phyloP scores from a whole-genome alignment of 805 yeast genomes.

The Yarrowia sp. region DNA sequence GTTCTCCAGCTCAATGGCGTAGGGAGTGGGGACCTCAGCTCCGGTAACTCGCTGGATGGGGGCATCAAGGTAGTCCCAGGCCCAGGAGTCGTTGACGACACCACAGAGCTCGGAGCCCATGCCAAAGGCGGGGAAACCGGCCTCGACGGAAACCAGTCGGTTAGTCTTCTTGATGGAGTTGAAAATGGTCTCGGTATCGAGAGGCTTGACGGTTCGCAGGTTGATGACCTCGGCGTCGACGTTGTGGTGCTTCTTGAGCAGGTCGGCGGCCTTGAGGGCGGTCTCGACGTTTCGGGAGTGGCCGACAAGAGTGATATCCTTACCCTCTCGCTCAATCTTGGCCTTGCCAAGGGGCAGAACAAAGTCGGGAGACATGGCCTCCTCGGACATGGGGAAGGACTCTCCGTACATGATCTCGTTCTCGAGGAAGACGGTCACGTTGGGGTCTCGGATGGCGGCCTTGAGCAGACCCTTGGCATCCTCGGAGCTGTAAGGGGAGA shows the following conservation, averaged over 20 bases:
- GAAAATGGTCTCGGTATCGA: constrained; percentile 86
- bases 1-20: constrained; percentile 94
- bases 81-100: constrained; percentile 97
- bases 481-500: constrained; percentile 94
- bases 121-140: constrained; percentile 98
- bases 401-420: constrained; percentile 96
- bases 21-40: constrained; percentile 99
- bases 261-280: constrained; percentile 89
- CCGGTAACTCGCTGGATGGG: constrained; percentile 99
- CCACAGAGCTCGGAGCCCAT: constrained; percentile 98
- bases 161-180: constrained; percentile 94
- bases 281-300: constrained; percentile 90
- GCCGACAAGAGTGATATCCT: constrained; percentile 86
- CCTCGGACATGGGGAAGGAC: constrained; percentile 86
- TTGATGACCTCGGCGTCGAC: constrained; percentile 92
- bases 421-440: constrained; percentile 95
- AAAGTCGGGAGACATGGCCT: constrained; percentile 85
- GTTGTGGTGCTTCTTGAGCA: constrained; percentile 81
- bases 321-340: constrained; percentile 91
- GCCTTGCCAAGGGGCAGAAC: constrained; percentile 94
- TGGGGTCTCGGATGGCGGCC: constrained; percentile 98
- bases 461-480: constrained; percentile 95
- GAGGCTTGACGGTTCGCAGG: constrained; percentile 95
- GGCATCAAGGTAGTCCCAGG: constrained; percentile 96
- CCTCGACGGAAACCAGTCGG: constrained; percentile 94